These are phyloP conservation scores for Aspergillus sp. DNA, from an alignment of 2,329 filamentous ascomycete species.

Conservation along the genomic window DNA sequence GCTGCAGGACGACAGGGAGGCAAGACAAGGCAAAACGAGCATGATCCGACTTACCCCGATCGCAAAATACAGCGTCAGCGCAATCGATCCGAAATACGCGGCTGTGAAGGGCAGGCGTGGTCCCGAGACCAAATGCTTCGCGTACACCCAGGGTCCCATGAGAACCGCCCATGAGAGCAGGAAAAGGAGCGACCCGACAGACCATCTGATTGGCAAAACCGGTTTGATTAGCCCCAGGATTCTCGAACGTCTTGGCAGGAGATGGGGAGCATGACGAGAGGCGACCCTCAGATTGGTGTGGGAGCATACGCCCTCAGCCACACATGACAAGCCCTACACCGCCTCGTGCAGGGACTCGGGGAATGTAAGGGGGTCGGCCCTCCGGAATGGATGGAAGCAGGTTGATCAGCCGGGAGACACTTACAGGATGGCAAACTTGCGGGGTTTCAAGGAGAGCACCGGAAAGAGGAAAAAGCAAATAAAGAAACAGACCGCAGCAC, in stretches of 20 bases:
- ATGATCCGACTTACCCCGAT: slow-evolving; percentile 69
- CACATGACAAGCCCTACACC: slow-evolving; percentile 22
- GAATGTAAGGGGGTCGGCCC: slow-evolving; percentile 17
- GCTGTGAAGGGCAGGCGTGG: slow-evolving; percentile 87
- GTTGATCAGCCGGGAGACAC: slow-evolving; percentile 44
- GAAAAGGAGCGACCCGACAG: slow-evolving; percentile 86
- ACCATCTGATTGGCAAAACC: slow-evolving; percentile 66
- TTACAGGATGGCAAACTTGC: slow-evolving; percentile 97
- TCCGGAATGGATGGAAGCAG: slow-evolving; percentile 12
- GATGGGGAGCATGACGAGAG: slow-evolving; percentile 1
- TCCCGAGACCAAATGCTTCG: slow-evolving; percentile 78
- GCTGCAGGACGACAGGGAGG: slow-evolving; percentile 2
- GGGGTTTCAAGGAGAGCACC: slow-evolving; percentile 72
- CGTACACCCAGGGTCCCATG: slow-evolving; percentile 84
- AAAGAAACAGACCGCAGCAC: slow-evolving; percentile 86
- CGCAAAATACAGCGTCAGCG: slow-evolving; percentile 85
- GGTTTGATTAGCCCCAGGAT: slow-evolving; percentile 19
- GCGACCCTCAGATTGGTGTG: slow-evolving; percentile 7
- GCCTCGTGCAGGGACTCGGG: slow-evolving; percentile 10
- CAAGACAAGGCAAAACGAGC: background rate
- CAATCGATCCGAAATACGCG: slow-evolving; percentile 91
- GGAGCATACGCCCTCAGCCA: slow-evolving; percentile 10
- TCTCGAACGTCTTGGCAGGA: slow-evolving; percentile 12
- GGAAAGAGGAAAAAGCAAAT: slow-evolving; percentile 87
- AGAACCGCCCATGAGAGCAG: slow-evolving; percentile 88